phyloP scores from a whole-genome alignment of 805 yeast genomes.

The Blastobotrys terrestris region DNA sequence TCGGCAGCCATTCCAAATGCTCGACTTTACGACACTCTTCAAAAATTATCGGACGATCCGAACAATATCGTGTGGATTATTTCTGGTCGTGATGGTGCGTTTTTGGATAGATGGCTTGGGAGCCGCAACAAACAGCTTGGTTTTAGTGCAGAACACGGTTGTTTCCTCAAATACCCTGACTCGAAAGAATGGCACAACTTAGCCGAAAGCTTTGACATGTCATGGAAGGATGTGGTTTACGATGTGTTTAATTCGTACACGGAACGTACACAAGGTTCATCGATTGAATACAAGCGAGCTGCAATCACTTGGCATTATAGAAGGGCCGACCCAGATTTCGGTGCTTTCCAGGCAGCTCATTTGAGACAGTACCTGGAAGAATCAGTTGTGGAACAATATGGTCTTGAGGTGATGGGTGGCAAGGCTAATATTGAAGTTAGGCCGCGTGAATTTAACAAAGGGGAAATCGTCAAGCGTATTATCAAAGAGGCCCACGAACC shows the following conservation, averaged over 20 bases:
- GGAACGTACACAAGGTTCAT: conserved; percentile 84
- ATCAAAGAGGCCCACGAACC: conserved; percentile 46
- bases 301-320: conserved; percentile 98
- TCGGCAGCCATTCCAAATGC: conserved; percentile 96
- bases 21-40: conserved; percentile 53
- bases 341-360: conserved; percentile 75
- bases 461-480: conserved; percentile 84
- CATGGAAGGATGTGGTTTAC: conserved; percentile 85
- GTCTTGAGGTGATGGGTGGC: conserved; percentile 93
- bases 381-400: conserved; percentile 58
- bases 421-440: conserved; percentile 97
- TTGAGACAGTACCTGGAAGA: conserved; percentile 58
- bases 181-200: conserved; percentile 71
- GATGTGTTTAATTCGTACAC: conserved; percentile 70
- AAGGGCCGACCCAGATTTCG: conserved; percentile 88
- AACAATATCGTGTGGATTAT: conserved; percentile 89
- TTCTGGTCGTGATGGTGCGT: conserved; percentile 89
- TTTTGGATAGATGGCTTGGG: conserved; percentile 86
- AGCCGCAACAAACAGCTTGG: conserved; percentile 57
- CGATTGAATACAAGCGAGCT: conserved; percentile 80
- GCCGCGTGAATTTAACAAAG: conserved; percentile 90
- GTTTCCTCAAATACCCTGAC: conserved; percentile 77
- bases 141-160: conserved; percentile 95
- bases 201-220: conserved; percentile 78
- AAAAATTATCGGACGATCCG: conserved; percentile 63